These are phyloP conservation scores for Aciculoconidium aculeatum DNA, from an alignment of 805 yeast species.

Conservation along the genomic window DNA sequence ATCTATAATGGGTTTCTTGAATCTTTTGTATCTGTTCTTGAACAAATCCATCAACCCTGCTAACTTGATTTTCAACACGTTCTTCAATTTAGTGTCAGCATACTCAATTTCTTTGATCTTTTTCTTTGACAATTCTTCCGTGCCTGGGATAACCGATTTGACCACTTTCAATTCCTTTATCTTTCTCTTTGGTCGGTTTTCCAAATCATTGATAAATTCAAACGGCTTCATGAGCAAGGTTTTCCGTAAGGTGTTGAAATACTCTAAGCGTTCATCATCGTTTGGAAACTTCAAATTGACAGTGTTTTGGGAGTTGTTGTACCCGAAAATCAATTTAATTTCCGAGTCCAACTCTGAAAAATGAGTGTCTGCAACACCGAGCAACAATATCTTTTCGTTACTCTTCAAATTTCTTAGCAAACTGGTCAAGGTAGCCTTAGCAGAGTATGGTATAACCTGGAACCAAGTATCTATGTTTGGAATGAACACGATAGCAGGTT, in stretches of 20 bases:
- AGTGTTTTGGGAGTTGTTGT: slow-evolving; percentile 39
- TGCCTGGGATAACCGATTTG: slow-evolving; percentile 20
- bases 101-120: slow-evolving; percentile 48
- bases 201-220: slow-evolving; percentile 60
- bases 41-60: slow-evolving; percentile 87
- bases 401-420: slow-evolving; percentile 63
- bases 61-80: slow-evolving; percentile 76
- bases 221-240: slow-evolving; percentile 64
- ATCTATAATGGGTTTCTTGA: slow-evolving; percentile 86
- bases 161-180: slow-evolving; percentile 35
- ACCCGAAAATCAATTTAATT: slow-evolving; percentile 53
- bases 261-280: slow-evolving; percentile 43
- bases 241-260: slow-evolving; percentile 47
- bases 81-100: slow-evolving; percentile 76
- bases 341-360: slow-evolving; percentile 39
- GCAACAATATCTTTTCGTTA: slow-evolving; percentile 64
- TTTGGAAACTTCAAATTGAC: slow-evolving; percentile 42
- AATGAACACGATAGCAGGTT: slow-evolving; percentile 78
- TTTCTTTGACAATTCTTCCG: slow-evolving; percentile 23
- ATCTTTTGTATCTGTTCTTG: slow-evolving; percentile 80
- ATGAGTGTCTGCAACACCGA: slow-evolving; percentile 62
- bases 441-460: slow-evolving; percentile 59
- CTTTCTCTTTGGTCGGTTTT: slow-evolving; percentile 48
- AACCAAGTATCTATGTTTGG: slow-evolving; percentile 81
- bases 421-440: slow-evolving; percentile 66